phyloP scores from a whole-genome alignment of 2,329 filamentous ascomycete species.

The Exophiala phaeomuriformis region DNA sequence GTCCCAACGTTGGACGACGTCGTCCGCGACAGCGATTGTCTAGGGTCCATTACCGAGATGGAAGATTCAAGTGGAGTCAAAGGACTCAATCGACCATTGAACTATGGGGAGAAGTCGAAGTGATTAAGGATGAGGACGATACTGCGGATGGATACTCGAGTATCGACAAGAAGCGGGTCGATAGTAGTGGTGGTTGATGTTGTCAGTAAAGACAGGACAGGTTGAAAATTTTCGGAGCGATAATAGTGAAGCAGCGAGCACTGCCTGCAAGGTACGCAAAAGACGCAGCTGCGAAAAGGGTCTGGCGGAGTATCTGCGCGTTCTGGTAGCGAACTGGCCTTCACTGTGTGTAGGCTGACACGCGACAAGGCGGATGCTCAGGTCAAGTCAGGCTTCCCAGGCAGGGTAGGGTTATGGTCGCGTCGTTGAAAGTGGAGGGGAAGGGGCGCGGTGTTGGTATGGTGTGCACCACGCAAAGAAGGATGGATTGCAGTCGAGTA shows the following conservation, averaged over 20 bases:
- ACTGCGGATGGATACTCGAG: slow-evolving; percentile 6
- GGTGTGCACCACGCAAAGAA: slow-evolving; percentile 17
- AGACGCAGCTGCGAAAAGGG: slow-evolving; percentile 14
- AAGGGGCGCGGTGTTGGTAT: slow-evolving; percentile 19
- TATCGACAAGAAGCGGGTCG: slow-evolving; percentile 9
- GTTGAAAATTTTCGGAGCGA: slow-evolving; percentile 10
- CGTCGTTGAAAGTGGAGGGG: slow-evolving; percentile 17
- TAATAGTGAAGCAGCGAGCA: slow-evolving; percentile 1
- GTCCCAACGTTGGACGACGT: slow-evolving; percentile 37
- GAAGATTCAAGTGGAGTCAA: slow-evolving; percentile 17
- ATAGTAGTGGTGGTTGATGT: slow-evolving; percentile 1
- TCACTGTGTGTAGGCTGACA: slow-evolving; percentile 4
- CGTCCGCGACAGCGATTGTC: slow-evolving; percentile 27
- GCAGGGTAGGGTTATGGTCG: slow-evolving; percentile 16
- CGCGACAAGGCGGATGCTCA: slow-evolving; percentile 18
- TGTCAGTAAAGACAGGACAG: slow-evolving; percentile 20
- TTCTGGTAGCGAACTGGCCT: neutral
- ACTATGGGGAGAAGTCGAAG: slow-evolving; percentile 7
- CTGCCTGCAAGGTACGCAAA: slow-evolving; percentile 19
- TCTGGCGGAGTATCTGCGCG: slow-evolving; percentile 7
- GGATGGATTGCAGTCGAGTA: slow-evolving; percentile 11
- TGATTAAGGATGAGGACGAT: slow-evolving; percentile 1
- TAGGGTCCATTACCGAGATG: slow-evolving; percentile 27
- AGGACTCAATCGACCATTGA: slow-evolving; percentile 22
- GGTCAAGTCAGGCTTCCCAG: slow-evolving; percentile 2